Conservation (phyloP, 192 early-diverging fungal species). For the Coemansia sp. region DNA sequence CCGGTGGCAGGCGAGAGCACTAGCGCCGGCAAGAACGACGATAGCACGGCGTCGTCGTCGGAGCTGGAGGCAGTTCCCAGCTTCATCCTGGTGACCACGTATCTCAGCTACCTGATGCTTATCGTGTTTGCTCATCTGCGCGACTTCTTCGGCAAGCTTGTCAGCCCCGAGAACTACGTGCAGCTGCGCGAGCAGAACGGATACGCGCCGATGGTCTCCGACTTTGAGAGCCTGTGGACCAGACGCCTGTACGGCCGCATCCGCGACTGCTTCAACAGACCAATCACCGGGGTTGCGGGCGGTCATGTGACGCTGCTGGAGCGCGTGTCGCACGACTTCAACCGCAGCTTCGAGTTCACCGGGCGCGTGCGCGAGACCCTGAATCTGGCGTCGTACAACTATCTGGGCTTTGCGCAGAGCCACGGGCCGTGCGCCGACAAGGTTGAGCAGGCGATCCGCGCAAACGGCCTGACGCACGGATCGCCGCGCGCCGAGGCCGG, state of each 20-base stretch:
- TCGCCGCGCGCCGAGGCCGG: constrained; percentile 77
- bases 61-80: constrained; percentile 65
- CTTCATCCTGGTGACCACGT: constrained; percentile 88
- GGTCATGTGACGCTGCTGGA: constrained; percentile 84
- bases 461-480: constrained; percentile 70
- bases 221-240: constrained; percentile 97
- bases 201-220: constrained; percentile 90
- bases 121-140: constrained; percentile 91
- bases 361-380: constrained; percentile 77
- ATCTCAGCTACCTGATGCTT: constrained; percentile 91
- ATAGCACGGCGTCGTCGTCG: neutral
- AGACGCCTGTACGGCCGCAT: constrained; percentile 86
- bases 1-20: neutral
- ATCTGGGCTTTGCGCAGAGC: constrained; percentile 94
- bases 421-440: constrained; percentile 93
- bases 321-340: constrained; percentile 81
- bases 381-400: constrained; percentile 97
- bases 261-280: constrained; percentile 92
- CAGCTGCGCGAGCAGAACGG: constrained; percentile 77
- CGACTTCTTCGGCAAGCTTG: constrained; percentile 87
- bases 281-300: constrained; percentile 91
- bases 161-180: constrained; percentile 69
- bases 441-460: constrained; percentile 74
- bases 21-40: neutral
- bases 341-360: constrained; percentile 82